Evolutionary conservation across 1,284 basidiomycete genomes (phyloP).

Genomic region (Heterobasidion irregulare): DNA sequence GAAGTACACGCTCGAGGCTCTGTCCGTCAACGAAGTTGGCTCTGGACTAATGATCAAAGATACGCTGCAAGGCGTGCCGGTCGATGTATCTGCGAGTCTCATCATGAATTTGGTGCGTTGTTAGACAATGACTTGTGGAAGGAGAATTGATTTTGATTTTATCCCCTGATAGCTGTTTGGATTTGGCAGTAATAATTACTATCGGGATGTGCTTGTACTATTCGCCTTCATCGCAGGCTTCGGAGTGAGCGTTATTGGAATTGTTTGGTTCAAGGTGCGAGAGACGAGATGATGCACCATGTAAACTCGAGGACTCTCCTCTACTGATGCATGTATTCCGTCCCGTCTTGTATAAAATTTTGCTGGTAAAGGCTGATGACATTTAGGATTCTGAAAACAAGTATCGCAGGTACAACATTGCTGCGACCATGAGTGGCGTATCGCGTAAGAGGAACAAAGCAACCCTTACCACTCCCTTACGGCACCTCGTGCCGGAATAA

Average conservation of each 20-base stretch:
- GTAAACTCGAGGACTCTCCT: not conserved
- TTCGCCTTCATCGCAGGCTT: slow-evolving; percentile 82
- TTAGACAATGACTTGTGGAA: not conserved
- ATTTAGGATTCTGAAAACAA: too few relatives aligned
- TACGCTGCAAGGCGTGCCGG: slow-evolving; percentile 70
- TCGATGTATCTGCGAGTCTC: slow-evolving; percentile 67
- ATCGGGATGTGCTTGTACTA: slow-evolving; percentile 77
- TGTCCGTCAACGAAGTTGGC: slow-evolving; percentile 84
- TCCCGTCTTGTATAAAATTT: not conserved
- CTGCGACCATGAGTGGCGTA: too few relatives aligned
- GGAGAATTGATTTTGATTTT: not conserved
- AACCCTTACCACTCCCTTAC: too few relatives aligned
- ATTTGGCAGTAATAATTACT: slow-evolving; percentile 70
- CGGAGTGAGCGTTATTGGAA: slow-evolving; percentile 52
- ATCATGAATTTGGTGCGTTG: slow-evolving; percentile 73
- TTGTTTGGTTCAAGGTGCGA: slow-evolving; percentile 69
- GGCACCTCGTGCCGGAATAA: too few relatives aligned
- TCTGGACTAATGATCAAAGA: slow-evolving; percentile 80
- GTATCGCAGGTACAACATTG: too few relatives aligned
- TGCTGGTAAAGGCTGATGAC: not conserved
- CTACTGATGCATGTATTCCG: not conserved
- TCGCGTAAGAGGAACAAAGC: too few relatives aligned
- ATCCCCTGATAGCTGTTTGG: slow-evolving; percentile 58
- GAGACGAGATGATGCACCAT: slow-evolving; percentile 48
- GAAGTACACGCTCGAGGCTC: slow-evolving; percentile 75